These are phyloP conservation scores for Penicillium sp. DNA, from an alignment of 2,329 filamentous ascomycete genomes.

Conservation along the genomic window DNA sequence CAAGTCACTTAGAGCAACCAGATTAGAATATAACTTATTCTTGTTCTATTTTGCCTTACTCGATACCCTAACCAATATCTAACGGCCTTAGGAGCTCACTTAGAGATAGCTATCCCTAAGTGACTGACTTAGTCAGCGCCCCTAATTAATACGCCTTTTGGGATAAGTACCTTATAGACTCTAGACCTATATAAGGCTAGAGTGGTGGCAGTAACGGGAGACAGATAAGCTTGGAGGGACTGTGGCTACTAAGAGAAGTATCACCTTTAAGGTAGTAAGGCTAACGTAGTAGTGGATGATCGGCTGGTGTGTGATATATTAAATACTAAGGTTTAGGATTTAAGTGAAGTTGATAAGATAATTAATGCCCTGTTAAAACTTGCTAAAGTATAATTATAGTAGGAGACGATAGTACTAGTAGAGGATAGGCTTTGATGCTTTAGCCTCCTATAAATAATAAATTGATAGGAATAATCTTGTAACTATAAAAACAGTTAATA, in stretches of 20 bases:
- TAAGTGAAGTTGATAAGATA: neutral
- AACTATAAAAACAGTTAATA: neutral
- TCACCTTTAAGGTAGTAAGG: neutral
- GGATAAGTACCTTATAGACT: neutral
- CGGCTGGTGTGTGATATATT: neutral
- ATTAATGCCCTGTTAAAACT: neutral
- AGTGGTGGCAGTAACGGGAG: too few species aligned
- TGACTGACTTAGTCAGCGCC: neutral
- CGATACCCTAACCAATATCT: neutral
- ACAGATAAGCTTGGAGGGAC: too few species aligned
- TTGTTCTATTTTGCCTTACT: neutral
- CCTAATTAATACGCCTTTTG: neutral
- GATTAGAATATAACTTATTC: too few species aligned
- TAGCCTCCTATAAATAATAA: too few species aligned
- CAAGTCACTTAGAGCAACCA: too few species aligned
- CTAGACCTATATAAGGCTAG: too few species aligned
- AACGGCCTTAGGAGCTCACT: neutral
- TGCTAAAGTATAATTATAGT: neutral
- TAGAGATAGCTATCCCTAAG: neutral
- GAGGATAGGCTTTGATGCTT: too few species aligned
- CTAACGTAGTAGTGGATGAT: too few species aligned
- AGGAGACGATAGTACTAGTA: neutral
- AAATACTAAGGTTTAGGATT: neutral
- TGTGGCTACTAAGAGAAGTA: neutral
- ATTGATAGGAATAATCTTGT: neutral